Evolutionary conservation across 768 basidiomycete genomes (phyloP), one percentile per base, ranked within the genome.

Genomic region (Psilocybe tampanensis): DNA sequence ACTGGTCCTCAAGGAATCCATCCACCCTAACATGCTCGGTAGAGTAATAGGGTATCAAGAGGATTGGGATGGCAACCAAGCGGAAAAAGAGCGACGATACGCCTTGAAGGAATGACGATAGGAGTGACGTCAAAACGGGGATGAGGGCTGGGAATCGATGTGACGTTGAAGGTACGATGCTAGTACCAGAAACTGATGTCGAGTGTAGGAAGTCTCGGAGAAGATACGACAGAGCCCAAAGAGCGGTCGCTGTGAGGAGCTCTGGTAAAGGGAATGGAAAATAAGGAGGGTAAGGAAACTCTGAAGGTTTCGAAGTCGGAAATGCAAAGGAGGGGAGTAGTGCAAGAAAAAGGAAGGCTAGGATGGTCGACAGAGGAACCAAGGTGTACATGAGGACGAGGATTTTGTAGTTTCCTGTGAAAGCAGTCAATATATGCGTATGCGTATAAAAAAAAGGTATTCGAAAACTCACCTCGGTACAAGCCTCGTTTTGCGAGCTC

Each of bases 231-330:
- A 89, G 70, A 13, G 81, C 75, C 78, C 84, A 93, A 44, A 92
- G 74, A 2, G 85, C 79, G 17, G 78, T 76, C 0, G 89, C 81
- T 43, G 83, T 71, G 52, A 89, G 64, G 17, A 90, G 63, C 69
- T 92, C 89, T 11, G 87, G 84, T 17, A 90, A 62, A 1, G 90
- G 89, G 24, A 79, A 82, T 2, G 83, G 84, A 60, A 89, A 78
- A 67, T 76, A 74, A 1, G 76, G 73, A 1, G 77, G 72, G 58
- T 83, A 83, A 8, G 72, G 78, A 64, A 88, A 80, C 1, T 76
- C 68, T 43, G 83, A 83, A 6, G 70, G 74, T 23, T 55, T 51
- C 11, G 72, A 61, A 18, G 67, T 64, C 13, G 76, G 79, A 72
- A 86, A 88, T 21, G 79, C 71, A 34, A 84, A 55, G 23, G 62